Base-by-base conservation (phyloP, 495 filamentous ascomycete species). In the Lasiosphaeria ovina region DNA sequence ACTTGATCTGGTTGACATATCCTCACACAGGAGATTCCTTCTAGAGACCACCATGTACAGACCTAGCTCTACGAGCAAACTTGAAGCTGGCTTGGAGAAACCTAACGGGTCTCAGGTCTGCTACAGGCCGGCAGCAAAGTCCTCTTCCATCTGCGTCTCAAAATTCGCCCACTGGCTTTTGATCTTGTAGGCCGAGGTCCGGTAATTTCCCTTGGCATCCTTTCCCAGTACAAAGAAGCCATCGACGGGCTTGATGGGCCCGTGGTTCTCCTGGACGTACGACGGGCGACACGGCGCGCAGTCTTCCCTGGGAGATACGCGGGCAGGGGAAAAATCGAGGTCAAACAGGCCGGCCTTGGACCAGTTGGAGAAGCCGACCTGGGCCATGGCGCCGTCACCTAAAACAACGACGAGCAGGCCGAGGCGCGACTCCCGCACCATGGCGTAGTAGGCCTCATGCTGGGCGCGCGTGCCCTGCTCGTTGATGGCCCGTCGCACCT, bases 171-270 rank as follows among this genome's bases (percentile, higher is more conserved):
- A 77, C 7, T 69, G 60, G 1, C 72, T 67, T 57, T 58, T 69
- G 16, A 65, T 54, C 67, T 76, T 65, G 55, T 63, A 74, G 6
- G 74, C 74, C 2, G 67, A 63, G 6, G 76, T 58, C 81, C 77
- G 81, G 51, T 79, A 83, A 62, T 81, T 81, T 2, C 77, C 81
- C 35, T 73, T 71, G 12, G 62, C 66, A 60, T 81, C 80, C 65
- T 81, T 79, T 1, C 81, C 81, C 9, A 82, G 55, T 31, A 82
- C 72, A 35, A 72, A 66, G 63, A 75, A 72, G 47, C 70, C 72
- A 51, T 74, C 62, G 40, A 61, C 59, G 6, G 64, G 62, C 31
- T 70, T 70, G 51, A 70, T 57, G 6, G 69, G 65, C 6, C 62
- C 63, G 24, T 72, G 72, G 52, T 69, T 74, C 17, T 71, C 66